phyloP scores from a whole-genome alignment of 176 grass and related monocot genomes.

The Ananas comosus region DNA sequence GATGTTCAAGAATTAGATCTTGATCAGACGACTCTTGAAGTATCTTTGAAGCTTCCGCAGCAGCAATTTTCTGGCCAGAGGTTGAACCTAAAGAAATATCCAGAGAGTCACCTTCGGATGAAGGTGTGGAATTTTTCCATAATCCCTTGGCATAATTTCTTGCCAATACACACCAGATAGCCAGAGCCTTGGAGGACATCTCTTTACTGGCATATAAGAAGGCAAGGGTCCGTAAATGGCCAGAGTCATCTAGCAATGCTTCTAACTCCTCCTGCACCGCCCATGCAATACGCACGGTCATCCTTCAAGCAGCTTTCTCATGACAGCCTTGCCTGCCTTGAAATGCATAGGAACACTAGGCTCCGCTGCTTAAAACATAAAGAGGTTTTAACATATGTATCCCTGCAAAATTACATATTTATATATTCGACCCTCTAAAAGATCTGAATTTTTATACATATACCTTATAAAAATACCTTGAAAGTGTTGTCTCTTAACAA shows the following conservation, averaged over 20 bases:
- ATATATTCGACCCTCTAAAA: not conserved
- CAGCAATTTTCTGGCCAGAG: slow-evolving; percentile 51
- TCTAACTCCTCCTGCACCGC: slow-evolving; percentile 80
- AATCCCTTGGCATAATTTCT: slow-evolving; percentile 72
- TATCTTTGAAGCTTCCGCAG: slow-evolving; percentile 77
- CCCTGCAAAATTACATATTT: not conserved
- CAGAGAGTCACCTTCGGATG: slow-evolving; percentile 25
- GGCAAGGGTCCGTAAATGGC: slow-evolving; percentile 79
- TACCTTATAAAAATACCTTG: too few species aligned
- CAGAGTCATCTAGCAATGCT: slow-evolving; percentile 79
- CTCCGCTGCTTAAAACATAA: slow-evolving; percentile 4
- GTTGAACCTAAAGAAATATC: slow-evolving; percentile 24
- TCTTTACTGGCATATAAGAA: slow-evolving; percentile 94
- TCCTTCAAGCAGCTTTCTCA: slow-evolving; percentile 22
- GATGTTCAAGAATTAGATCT: slow-evolving; percentile 85
- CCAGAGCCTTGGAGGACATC: slow-evolving; percentile 76
- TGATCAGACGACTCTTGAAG: slow-evolving; percentile 75
- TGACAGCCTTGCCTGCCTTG: slow-evolving; percentile 17
- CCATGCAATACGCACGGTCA: slow-evolving; percentile 24
- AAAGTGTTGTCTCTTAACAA: too few species aligned
- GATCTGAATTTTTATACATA: not conserved
- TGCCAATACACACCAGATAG: slow-evolving; percentile 72
- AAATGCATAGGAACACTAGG: slow-evolving; percentile 25
- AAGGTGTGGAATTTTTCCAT: slow-evolving; percentile 42
- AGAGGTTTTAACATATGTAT: not conserved